Base-by-base conservation (phyloP, 139 green algal species). In the Haematococcus sp. region DNA sequence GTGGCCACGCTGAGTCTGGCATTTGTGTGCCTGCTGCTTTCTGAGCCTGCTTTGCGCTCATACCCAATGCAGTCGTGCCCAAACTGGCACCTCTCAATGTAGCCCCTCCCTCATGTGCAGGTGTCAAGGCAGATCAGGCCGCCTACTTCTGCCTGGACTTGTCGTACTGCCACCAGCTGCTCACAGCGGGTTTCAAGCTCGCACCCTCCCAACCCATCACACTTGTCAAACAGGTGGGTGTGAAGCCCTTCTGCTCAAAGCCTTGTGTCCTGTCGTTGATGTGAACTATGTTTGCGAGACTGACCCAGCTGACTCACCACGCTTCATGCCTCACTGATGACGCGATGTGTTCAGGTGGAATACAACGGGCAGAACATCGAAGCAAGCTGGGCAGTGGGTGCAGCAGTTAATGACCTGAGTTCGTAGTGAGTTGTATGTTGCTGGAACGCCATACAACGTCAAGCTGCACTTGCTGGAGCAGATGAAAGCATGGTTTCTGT, bases 131-230 rank as follows among this genome's bases (percentile, higher is more conserved):
- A 34, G 79, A 82, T 3, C 70, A 93, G 23, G 75, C 79, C n/a
- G 88, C 91, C 27, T 98, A 90, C 84, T 79, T 98, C 35, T 99
- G 95, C 86, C 73, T 98, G 65, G 95, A 98, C 84, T 78, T 98
- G 32, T 83, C 88, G 1, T 98, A 94, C 87, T 82, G 77, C 33
- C 79, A 94, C 73, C 88, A 86, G 1, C 86, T 99, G 74, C 86
- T 99, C 0, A 93, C 81, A 0, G 61, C 92, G 19, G 96, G 95
- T 30, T 97, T 98, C 81, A 81, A 89, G 77, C 73, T 92, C 31
- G 40, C 71, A 0, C 61, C 70, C 9, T 32, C 30, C 9, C 56
- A 40, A 17, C 22, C 40, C 31, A 59, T 90, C 13, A 86, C 76
- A 5, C 74, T 90, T 52, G 85, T 90, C 7, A 82, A 83, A 55